Evolutionary conservation across 164 flowering plant genomes (phyloP), one percentile per base, ranked within the genome.

Genomic region (Tetracentron sinense): DNA sequence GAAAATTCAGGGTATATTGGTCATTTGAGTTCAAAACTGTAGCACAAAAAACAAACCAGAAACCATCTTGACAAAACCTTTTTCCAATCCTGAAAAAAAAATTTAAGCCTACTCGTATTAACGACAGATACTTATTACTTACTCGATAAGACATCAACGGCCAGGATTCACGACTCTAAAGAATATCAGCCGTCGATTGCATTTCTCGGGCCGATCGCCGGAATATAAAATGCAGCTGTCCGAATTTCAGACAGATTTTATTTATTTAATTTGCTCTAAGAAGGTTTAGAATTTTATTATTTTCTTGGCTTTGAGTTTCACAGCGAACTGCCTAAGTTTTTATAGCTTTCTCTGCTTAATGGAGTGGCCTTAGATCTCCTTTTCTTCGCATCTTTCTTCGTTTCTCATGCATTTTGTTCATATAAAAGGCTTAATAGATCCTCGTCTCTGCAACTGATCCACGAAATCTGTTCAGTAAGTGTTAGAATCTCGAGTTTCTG

Each of bases 331-430:
- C 46, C 62, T 23, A 60, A 55, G 68, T 62, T 78, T 75, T 76
- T 70, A 75, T 78, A 74, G 81, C 72, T 71, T 81, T 79, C n/a
- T n/a, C 67, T 72, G 75, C 72, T 73, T 69, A 73, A 83, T 83
- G 85, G 88, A 83, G 73, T 83, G 81, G 6, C 82, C 85, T 69
- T 81, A 64, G 74, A 61, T 67, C 54, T 56, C 49, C 38, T 31
- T 63, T 42, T 47, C 47, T 48, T 33, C 50, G 2, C 15, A 16
- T 53, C 29, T n/a, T 7, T 52, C 28, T 27, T 42, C 20, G 11
- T 56, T n/a, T 47, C 51, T 33, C 30, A 19, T 38, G 3, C 51
- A 1, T 22, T 58, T 6, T 47, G 5, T 26, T 17, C 4, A 20
- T 26, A 42, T 35, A 26, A 30, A 0, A 51, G 25, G 54, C 21